Evolutionary conservation across 306 rosid genomes (phyloP), one percentile per base, ranked within the genome.

Genomic region (Hylodesmum podocarpum): DNA sequence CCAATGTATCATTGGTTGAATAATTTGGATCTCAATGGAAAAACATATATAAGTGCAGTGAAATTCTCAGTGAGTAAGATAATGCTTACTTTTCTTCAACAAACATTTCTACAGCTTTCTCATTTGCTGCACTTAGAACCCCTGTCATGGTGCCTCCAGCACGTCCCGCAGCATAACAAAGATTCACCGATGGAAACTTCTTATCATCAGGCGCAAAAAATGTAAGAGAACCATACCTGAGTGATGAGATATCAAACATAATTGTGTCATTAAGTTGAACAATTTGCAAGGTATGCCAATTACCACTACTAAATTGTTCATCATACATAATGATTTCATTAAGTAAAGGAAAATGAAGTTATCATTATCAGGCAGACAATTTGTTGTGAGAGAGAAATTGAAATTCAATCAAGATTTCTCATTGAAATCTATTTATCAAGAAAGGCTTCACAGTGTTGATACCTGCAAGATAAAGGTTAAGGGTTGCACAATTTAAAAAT

Each of bases 91-190:
- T 91, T 64, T 91, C 97, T 49, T 81, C 88, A 21, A 93, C 89
- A 78, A 93, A 93, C 89, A 93, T 25, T 82, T 91, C 98, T 47
- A 93, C 98, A 25, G 98, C 97, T 78, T 91, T 91, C 91, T 93
- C 98, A 76, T 93, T 93, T 44, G 97, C 98, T 34, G 98, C 98
- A 80, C 98, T 93, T 18, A 91, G 88, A 75, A 93, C 98, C 75
- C 98, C 98, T 2, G 98, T 93, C 98, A 93, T 93, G 64, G 97
- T 93, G 77, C 98, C 98, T 44, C 98, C 98, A 0, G 97, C 93
- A 6, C 97, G 93, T 44, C 98, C 98, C 1, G 98, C 98, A 61
- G 97, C 84, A 36, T 93, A 93, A 53, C 95, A 91, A 63, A 93
- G 94, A 75, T 89, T 89, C 91, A 93, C 86, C 0, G 98, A 93